A percentile compares a stretch with the other conserved stretches of the same genome.
These are phyloP conservation scores for Talaromyces sp. DNA, from an alignment of 2,329 filamentous ascomycete genomes.

Conservation along the genomic window DNA sequence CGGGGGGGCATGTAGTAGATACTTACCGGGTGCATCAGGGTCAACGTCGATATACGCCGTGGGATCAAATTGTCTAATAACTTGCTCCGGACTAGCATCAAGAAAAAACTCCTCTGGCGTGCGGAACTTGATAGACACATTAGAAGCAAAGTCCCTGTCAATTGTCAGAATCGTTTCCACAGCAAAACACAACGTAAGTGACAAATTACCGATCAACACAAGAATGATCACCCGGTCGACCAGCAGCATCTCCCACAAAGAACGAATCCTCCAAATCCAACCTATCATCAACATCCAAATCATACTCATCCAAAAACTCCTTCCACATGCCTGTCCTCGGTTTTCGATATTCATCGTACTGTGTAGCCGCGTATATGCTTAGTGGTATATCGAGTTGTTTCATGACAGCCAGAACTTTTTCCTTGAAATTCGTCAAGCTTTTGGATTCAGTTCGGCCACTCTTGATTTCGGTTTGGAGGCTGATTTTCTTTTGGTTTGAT, in stretches of 20 bases:
- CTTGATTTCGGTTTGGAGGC: conserved; percentile 68
- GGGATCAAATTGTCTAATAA: conserved; percentile 67
- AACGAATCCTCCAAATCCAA: conserved; percentile 69
- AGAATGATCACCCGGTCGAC: conserved; percentile 53
- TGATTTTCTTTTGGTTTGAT: conserved; percentile 84
- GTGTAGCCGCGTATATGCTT: conserved; percentile 80
- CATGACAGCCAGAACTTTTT: conserved; percentile 67
- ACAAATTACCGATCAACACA: conserved; percentile 52
- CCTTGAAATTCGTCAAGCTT: conserved; percentile 73
- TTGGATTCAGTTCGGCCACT: conserved; percentile 61
- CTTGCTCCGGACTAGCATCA: conserved; percentile 59
- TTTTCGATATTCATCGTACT: conserved; percentile 76
- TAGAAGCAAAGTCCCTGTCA: conserved; percentile 72
- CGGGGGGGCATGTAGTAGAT: too few species aligned
- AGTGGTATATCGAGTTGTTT: conserved; percentile 64
- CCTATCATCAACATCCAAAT: conserved; percentile 48
- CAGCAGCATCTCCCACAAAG: conserved; percentile 84
- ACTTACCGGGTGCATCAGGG: conserved; percentile 31
- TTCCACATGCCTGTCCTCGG: conserved; percentile 87
- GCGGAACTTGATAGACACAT: conserved; percentile 71
- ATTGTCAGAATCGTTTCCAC: conserved; percentile 11
- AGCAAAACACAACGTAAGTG: neutral
- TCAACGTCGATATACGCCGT: conserved; percentile 45
- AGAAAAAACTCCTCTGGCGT: conserved; percentile 94
- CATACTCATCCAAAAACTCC: conserved; percentile 58